Percentiles rank a stretch among this genome's conserved stretches.
These are phyloP conservation scores for Tetrapyrgos nigripes DNA, from an alignment of 1,284 basidiomycete genomes.

Conservation along the genomic window DNA sequence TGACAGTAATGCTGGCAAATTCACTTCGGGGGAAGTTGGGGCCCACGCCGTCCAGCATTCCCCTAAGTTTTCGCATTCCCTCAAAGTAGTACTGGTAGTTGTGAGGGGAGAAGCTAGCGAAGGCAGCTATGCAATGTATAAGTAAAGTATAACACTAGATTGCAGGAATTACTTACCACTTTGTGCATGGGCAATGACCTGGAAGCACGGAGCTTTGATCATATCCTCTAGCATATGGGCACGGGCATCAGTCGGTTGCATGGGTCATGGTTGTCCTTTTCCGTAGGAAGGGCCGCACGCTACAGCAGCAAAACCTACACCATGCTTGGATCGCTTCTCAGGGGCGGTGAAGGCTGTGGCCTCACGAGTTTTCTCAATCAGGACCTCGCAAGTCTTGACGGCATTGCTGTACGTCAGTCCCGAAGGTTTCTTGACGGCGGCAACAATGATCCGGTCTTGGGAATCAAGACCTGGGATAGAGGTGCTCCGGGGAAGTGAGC, in stretches of 20 bases:
- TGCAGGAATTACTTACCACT: background rate
- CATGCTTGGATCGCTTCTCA: background rate
- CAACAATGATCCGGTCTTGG: background rate
- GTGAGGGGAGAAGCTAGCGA: background rate
- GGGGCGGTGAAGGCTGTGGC: background rate
- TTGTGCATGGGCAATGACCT: background rate
- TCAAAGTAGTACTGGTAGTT: background rate
- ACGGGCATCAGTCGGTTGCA: background rate
- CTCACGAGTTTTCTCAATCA: background rate
- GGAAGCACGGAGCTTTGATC: background rate
- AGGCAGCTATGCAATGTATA: background rate
- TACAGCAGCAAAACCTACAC: background rate
- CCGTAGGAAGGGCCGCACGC: background rate
- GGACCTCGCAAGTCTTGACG: background rate
- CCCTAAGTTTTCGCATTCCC: background rate
- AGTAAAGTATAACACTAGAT: background rate
- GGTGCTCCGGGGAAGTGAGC: background rate
- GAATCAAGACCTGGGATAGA: background rate
- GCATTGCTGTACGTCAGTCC: background rate
- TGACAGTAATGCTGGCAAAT: conserved; percentile 8
- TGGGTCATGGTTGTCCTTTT: conserved; percentile 2
- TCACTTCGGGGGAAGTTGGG: conserved; percentile 3
- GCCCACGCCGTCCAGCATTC: background rate
- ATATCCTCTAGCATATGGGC: background rate
- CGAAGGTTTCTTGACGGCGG: background rate